Evolutionary conservation across 164 flowering plant species (phyloP).

Genomic region (Santalum album): DNA sequence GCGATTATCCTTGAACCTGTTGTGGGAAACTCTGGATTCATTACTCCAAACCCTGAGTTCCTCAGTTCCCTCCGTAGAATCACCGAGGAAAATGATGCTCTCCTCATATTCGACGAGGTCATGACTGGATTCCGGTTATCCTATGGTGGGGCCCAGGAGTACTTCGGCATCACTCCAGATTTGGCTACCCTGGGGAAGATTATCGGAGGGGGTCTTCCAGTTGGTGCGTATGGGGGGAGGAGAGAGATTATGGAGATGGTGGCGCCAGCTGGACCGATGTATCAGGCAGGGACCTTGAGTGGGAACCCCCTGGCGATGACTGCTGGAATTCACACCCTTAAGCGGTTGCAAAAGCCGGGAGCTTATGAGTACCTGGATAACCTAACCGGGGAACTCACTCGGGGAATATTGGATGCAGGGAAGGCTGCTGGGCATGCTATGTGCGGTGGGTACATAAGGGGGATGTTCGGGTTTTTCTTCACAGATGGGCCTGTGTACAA

Average conservation of each 20-base stretch:
- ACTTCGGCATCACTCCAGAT: conserved; percentile 81
- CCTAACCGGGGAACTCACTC: conserved; percentile 56
- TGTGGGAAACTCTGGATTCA: conserved; percentile 89
- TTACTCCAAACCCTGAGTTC: conserved; percentile 66
- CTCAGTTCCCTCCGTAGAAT: conserved; percentile 44
- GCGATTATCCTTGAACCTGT: conserved; percentile 89
- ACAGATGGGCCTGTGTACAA: conserved; percentile 80
- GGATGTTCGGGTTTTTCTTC: conserved; percentile 96
- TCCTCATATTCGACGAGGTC: conserved; percentile 89
- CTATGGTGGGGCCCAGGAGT: conserved; percentile 94
- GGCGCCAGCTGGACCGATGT: conserved; percentile 98
- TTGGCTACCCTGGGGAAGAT: conserved; percentile 85
- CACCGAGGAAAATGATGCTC: conserved; percentile 59
- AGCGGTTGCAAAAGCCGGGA: conserved; percentile 54
- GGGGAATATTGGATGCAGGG: conserved; percentile 67
- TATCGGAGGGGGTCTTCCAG: conserved; percentile 95
- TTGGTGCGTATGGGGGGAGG: conserved; percentile 98
- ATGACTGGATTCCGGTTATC: conserved; percentile 92
- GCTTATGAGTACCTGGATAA: conserved; percentile 59
- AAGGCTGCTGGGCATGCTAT: conserved; percentile 73
- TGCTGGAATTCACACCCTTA: conserved; percentile 90
- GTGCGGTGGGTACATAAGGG: conserved; percentile 72
- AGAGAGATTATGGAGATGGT: conserved; percentile 97
- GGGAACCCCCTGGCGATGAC: conserved; percentile 98
- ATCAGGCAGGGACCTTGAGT: conserved; percentile 95